These are phyloP conservation scores for Ganoderma boninense DNA, from an alignment of 1,284 basidiomycete species.

Conservation along the genomic window DNA sequence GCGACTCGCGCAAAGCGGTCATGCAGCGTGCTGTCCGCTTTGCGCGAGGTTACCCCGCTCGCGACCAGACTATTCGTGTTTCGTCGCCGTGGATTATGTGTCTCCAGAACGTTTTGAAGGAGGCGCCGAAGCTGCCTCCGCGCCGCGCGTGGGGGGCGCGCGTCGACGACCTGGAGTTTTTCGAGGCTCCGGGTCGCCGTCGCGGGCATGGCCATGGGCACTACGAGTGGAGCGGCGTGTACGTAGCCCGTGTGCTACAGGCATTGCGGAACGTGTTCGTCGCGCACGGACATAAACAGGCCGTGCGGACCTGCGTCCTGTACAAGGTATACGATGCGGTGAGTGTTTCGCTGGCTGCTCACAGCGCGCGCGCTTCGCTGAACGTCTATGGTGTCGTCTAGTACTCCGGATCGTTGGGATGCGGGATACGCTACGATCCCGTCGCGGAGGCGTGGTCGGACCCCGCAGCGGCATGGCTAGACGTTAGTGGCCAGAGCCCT, in stretches of 20 bases:
- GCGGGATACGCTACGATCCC: background rate
- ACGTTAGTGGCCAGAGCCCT: background rate
- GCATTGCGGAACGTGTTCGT: background rate
- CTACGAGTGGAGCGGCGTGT: background rate
- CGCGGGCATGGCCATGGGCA: background rate
- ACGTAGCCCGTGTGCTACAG: background rate
- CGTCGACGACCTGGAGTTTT: background rate
- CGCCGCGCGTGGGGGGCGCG: background rate
- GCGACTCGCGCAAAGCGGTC: background rate
- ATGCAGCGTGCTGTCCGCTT: background rate
- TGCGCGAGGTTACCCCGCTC: background rate
- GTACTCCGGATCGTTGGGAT: background rate
- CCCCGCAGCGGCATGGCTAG: conserved; percentile 1
- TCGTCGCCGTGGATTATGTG: background rate
- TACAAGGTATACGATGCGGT: background rate
- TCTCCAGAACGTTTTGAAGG: background rate
- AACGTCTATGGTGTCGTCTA: background rate
- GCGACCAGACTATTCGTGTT: background rate
- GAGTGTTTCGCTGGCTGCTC: background rate
- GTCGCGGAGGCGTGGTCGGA: background rate
- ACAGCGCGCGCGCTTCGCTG: background rate
- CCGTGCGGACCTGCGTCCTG: background rate
- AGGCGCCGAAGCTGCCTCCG: background rate
- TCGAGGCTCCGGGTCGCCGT: background rate
- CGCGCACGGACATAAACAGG: background rate